Percentiles rank a stretch among this genome's conserved stretches.
Conservation (phyloP, 83 land plant species). For the Isoetes engelmannii region DNA sequence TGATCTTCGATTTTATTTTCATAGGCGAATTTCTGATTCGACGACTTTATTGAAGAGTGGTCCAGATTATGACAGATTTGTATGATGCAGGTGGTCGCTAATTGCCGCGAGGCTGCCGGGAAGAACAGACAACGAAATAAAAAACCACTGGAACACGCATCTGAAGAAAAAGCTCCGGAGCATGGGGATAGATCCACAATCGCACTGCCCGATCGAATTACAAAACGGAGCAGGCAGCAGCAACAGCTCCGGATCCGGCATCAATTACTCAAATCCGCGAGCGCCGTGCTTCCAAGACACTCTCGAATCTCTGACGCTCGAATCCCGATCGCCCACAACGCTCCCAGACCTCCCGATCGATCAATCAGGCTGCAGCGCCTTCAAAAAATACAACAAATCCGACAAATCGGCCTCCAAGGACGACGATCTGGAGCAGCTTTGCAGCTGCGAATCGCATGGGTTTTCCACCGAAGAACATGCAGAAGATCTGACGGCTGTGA, state of each 20-base stretch:
- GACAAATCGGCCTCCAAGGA: too few species aligned
- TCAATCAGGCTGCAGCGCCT: too few species aligned
- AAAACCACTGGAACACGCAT: slow-evolving; percentile 25
- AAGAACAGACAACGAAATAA: slow-evolving; percentile 26
- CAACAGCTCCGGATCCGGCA: background rate
- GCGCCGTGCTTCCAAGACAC: background rate
- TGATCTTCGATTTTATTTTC: background rate
- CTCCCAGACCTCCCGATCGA: too few species aligned
- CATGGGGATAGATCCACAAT: slow-evolving; percentile 24
- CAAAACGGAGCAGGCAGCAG: background rate
- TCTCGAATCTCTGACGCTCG: background rate
- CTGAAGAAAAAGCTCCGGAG: slow-evolving; percentile 14
- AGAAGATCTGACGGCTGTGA: too few species aligned
- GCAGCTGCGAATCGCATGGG: too few species aligned
- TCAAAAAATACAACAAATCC: too few species aligned
- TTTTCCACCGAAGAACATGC: too few species aligned
- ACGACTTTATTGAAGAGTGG: too few species aligned
- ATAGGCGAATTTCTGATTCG: too few species aligned
- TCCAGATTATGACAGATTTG: slow-evolving; percentile 19
- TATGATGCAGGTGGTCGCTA: slow-evolving; percentile 39
- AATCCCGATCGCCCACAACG: background rate
- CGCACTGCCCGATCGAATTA: background rate
- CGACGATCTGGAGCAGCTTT: too few species aligned
- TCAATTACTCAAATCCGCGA: background rate
- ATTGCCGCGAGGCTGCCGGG: slow-evolving; percentile 17